Evolutionary conservation across 2,329 filamentous ascomycete species (phyloP).

Genomic region (Colletotrichum salicis): DNA sequence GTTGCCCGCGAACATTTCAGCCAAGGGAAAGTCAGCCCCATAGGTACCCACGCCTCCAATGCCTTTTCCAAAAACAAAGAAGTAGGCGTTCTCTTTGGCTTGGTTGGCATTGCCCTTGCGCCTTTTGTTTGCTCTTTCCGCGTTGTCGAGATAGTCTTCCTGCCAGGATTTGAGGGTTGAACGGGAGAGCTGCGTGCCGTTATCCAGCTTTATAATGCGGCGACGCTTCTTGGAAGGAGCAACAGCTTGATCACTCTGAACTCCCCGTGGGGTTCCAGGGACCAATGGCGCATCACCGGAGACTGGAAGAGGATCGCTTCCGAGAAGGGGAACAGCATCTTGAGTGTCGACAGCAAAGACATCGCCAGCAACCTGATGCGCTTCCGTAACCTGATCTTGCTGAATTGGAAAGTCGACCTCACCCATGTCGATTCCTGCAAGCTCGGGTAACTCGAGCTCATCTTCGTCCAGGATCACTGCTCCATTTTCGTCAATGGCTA

Average conservation of each 20-base stretch:
- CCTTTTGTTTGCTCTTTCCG: constrained; percentile 44
- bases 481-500: constrained; percentile 63
- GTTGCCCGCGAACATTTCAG: constrained; percentile 58
- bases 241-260: not conserved
- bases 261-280: not conserved
- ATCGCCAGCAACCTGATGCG: not conserved
- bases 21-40: constrained; percentile 55
- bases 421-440: constrained; percentile 41
- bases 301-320: not conserved
- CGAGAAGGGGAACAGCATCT: not conserved
- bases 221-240: constrained; percentile 9
- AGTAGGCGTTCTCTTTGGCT: constrained; percentile 55
- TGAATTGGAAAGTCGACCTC: constrained; percentile 23
- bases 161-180: constrained; percentile 46
- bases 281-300: not conserved
- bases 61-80: constrained; percentile 52
- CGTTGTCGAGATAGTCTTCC: constrained; percentile 50
- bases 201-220: not conserved
- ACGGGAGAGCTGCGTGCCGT: not conserved
- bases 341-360: not conserved
- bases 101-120: constrained; percentile 43
- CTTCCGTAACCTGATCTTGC: constrained; percentile 9
- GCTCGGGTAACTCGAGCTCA: constrained; percentile 56
- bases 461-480: constrained; percentile 57
- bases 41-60: constrained; percentile 47